phyloP scores from a whole-genome alignment of 805 yeast genomes.

The Priceomyces carsonii region DNA sequence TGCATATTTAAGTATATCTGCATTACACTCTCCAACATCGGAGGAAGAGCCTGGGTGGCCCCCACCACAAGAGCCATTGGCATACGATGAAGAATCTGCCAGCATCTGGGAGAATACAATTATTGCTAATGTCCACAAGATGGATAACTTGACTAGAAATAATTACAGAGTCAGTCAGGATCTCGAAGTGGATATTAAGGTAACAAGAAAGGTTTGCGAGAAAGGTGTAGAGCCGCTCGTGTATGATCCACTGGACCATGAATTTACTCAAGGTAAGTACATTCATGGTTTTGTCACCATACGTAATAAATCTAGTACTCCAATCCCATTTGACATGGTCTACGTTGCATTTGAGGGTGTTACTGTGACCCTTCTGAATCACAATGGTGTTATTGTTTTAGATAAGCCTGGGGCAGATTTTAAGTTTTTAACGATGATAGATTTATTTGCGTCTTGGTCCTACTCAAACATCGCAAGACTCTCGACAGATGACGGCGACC shows the following conservation, averaged over 20 bases:
- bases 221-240: slow-evolving; percentile 37
- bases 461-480: slow-evolving; percentile 43
- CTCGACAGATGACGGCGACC: slow-evolving; percentile 39
- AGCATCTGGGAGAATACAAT: slow-evolving; percentile 43
- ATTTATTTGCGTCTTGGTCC: slow-evolving; percentile 46
- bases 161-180: slow-evolving; percentile 26
- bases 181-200: slow-evolving; percentile 32
- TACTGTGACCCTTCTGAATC: slow-evolving; percentile 26
- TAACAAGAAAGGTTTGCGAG: slow-evolving; percentile 40
- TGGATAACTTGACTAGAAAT: slow-evolving; percentile 34
- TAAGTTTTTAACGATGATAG: slow-evolving; percentile 44
- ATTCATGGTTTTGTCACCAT: slow-evolving; percentile 46
- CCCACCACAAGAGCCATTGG: slow-evolving; percentile 8
- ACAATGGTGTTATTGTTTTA: slow-evolving; percentile 21
- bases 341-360: slow-evolving; percentile 45
- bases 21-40: slow-evolving; percentile 11
- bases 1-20: slow-evolving; percentile 10
- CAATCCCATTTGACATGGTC: slow-evolving; percentile 45
- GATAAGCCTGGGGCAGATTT: slow-evolving; percentile 28
- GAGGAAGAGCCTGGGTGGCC: slow-evolving; percentile 2
- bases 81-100: slow-evolving; percentile 25
- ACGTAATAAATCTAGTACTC: slow-evolving; percentile 26
- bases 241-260: slow-evolving; percentile 32
- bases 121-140: slow-evolving; percentile 41
- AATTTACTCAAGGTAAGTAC: slow-evolving; percentile 42